Percentiles rank a stretch among this genome's conserved stretches.
Conservation (phyloP, 208 protist species). For the Endotrypanum monterogeii region DNA sequence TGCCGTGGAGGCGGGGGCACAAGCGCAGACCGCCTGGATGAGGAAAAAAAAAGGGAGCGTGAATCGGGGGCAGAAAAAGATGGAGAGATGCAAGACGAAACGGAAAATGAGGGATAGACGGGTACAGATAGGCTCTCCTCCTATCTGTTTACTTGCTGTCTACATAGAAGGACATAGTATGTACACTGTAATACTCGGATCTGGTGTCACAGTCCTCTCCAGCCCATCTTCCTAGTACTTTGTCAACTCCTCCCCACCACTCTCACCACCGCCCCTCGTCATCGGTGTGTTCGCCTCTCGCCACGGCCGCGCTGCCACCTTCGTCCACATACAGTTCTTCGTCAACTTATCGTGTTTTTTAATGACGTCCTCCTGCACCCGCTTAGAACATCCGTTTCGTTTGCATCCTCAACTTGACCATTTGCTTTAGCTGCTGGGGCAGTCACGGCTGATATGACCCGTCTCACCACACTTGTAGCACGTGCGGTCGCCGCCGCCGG, state of each 20-base stretch:
- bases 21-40: not conserved
- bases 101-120: not conserved
- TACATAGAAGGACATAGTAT: not conserved
- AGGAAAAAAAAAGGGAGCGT: not conserved
- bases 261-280: not conserved
- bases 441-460: slow-evolving; percentile 88
- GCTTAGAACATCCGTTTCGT: slow-evolving; percentile 2
- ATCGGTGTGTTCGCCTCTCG: not conserved
- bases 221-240: not conserved
- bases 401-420: not conserved
- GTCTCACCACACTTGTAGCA: slow-evolving; percentile 88
- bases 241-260: too few species aligned
- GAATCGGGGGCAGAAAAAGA: not conserved
- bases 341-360: slow-evolving; percentile 2
- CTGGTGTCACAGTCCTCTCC: too few species aligned
- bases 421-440: slow-evolving; percentile 37
- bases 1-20: not conserved
- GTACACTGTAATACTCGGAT: too few species aligned
- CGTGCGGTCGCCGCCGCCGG: slow-evolving; percentile 46
- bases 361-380: not conserved
- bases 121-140: not conserved
- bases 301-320: not conserved
- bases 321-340: not conserved
- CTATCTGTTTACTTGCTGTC: not conserved
- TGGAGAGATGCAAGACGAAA: not conserved